Evolutionary conservation across 768 basidiomycete species (phyloP).

Genomic region (Pisolithus microcarpus): DNA sequence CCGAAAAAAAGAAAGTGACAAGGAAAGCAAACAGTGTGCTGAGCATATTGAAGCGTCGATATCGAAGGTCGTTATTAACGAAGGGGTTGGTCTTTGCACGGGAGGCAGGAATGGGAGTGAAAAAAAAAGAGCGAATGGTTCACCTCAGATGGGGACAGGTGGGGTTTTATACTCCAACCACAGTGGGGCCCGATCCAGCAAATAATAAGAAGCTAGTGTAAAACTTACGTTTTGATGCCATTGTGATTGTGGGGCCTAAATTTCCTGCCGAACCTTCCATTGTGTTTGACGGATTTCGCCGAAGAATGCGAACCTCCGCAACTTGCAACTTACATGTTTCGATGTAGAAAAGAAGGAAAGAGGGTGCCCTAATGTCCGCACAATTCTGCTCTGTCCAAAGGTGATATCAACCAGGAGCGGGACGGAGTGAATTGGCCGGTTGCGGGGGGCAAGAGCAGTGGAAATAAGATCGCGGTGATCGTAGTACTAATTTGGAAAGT

Average conservation of each 20-base stretch:
- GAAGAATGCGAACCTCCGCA: no score
- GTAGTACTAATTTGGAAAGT: slow-evolving; percentile 1
- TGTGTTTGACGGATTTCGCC: no score
- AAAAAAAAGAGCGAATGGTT: not conserved
- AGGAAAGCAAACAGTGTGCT: slow-evolving; percentile 17
- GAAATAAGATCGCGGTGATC: not conserved
- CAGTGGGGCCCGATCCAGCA: no score
- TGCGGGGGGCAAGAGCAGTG: not conserved
- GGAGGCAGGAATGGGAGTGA: not conserved
- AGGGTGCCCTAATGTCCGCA: no score
- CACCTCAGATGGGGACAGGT: not conserved
- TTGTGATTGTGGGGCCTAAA: no score
- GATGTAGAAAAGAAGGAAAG: no score
- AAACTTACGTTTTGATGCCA: no score
- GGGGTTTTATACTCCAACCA: not conserved
- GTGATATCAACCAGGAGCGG: not conserved
- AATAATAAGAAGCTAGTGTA: no score
- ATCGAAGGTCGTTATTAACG: slow-evolving; percentile 12
- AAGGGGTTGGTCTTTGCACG: slow-evolving; percentile 6
- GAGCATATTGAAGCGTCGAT: slow-evolving; percentile 15
- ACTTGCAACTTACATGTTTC: no score
- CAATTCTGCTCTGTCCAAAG: no score
- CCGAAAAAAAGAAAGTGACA: slow-evolving; percentile 25
- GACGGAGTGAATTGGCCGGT: not conserved
- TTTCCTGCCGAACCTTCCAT: no score